A percentile compares a stretch with the other conserved stretches of the same genome.
Evolutionary conservation across 1,284 basidiomycete species (phyloP).

Genomic region (Marasmius tenuissimus): DNA sequence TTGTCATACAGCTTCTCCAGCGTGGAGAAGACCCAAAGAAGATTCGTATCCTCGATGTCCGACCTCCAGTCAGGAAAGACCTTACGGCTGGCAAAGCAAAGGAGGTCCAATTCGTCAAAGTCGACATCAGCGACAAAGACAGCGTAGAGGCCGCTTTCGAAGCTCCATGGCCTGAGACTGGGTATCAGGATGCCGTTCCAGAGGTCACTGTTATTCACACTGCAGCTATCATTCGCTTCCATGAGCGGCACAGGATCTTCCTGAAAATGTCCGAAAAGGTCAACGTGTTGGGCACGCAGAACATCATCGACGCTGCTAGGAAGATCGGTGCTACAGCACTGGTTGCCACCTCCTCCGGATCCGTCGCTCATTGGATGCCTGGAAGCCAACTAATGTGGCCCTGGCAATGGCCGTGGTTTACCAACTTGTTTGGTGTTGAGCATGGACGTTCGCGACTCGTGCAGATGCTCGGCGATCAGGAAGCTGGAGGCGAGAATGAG

Average conservation of each 20-base stretch:
- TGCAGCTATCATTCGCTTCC: slow-evolving; percentile 75
- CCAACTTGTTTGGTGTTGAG: slow-evolving; percentile 48
- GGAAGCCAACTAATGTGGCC: slow-evolving; percentile 68
- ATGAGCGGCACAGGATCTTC: slow-evolving; percentile 55
- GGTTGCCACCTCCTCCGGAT: slow-evolving; percentile 65
- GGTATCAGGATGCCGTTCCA: slow-evolving; percentile 18
- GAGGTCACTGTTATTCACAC: slow-evolving; percentile 70
- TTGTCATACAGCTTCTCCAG: slow-evolving; percentile 61
- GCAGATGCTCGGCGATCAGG: background rate
- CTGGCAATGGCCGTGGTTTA: slow-evolving; percentile 59
- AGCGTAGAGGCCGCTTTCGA: slow-evolving; percentile 60
- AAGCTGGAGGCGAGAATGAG: slow-evolving; percentile 37
- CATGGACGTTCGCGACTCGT: background rate
- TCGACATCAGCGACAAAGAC: slow-evolving; percentile 53
- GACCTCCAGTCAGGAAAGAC: slow-evolving; percentile 53
- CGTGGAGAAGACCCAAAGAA: slow-evolving; percentile 66
- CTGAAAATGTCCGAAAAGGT: slow-evolving; percentile 55
- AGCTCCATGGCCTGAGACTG: slow-evolving; percentile 54
- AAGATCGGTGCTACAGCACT: slow-evolving; percentile 48
- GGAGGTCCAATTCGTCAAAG: slow-evolving; percentile 55
- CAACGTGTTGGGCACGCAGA: slow-evolving; percentile 65
- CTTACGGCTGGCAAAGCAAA: slow-evolving; percentile 46
- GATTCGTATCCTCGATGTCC: slow-evolving; percentile 70
- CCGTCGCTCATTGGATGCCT: slow-evolving; percentile 39
- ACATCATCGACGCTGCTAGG: slow-evolving; percentile 51